Conservation (phyloP, 2,329 filamentous ascomycete species). For the Coleophoma cylindrospora region DNA sequence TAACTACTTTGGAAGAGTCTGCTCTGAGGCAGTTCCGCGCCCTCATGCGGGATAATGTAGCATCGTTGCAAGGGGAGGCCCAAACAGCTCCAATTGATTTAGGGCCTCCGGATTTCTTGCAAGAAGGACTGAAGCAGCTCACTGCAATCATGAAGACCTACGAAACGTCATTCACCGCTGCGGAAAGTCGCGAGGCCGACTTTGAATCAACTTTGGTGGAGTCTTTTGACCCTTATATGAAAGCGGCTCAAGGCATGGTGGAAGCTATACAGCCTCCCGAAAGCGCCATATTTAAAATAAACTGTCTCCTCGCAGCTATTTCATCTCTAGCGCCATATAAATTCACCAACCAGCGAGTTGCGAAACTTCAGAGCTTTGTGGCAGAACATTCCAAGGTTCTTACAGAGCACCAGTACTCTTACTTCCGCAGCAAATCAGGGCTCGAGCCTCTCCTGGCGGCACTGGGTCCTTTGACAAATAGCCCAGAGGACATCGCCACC, state of each 20-base stretch:
- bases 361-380: conserved; percentile 52
- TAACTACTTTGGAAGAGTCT: conserved; percentile 66
- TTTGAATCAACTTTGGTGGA: conserved; percentile 74
- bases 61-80: conserved; percentile 67
- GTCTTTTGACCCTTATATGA: conserved; percentile 81
- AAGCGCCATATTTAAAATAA: conserved; percentile 66
- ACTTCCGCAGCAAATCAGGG: conserved; percentile 72
- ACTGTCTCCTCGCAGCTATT: conserved; percentile 60
- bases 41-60: conserved; percentile 75
- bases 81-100: conserved; percentile 68
- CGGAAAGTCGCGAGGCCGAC: conserved; percentile 54
- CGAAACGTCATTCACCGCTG: conserved; percentile 69
- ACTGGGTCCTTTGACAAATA: conserved; percentile 31
- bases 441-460: conserved; percentile 58
- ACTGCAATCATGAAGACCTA: conserved; percentile 78
- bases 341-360: conserved; percentile 55
- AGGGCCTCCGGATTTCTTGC: conserved; percentile 72
- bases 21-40: conserved; percentile 79
- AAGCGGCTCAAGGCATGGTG: conserved; percentile 66
- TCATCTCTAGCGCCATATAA: conserved; percentile 51
- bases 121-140: conserved; percentile 75
- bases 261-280: conserved; percentile 53
- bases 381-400: conserved; percentile 51
- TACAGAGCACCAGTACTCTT: conserved; percentile 62
- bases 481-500: conserved; percentile 48